Base-by-base conservation (phyloP, 73 alveolate species). In the Stentor coeruleus region DNA sequence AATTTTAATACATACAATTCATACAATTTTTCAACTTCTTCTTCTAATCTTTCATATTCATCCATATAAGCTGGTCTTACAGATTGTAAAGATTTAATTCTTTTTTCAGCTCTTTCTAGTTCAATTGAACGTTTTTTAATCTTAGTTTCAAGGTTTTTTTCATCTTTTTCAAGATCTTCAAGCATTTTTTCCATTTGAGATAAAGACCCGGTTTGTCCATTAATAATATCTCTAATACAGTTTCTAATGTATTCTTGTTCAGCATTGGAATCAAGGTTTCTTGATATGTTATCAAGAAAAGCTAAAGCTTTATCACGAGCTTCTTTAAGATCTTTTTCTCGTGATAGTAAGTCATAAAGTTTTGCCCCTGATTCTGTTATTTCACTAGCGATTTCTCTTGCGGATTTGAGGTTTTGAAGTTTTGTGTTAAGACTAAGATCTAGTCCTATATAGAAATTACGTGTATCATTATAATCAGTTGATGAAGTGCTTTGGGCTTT, bases 401-500 rank as follows among this genome's bases (percentile, higher is more conserved):
- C 96, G 11, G 92, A 92, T 74, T 92, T 92, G 60, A 92, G 81
- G 87, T 92, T 88, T 76, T 86, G 90, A 58, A 92, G 90, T 75
- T 91, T 92, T 40, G 15, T 55, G 72, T n/a, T 55, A 79, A 84
- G 84, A 83, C 91, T 76, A 81, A 86, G 3, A 82, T 77, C 90
- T n/a, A n/a, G n/a, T n/a, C n/a, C n/a, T n/a, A n/a, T n/a, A n/a
- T n/a, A n/a, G n/a, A n/a, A n/a, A n/a, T n/a, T n/a, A n/a, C n/a
- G n/a, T n/a, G n/a, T n/a, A n/a, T n/a, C n/a, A n/a, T n/a, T n/a
- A n/a, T n/a, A n/a, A 72, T 76, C 90, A 82, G 91, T 97, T 40
- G 86, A 93, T 76, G 86, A 95, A 31, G 91, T 93, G 55, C 92
- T 81, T 86, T 92, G 89, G 77, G 99, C 99, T 81, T 97, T 94